These are phyloP conservation scores for Candida michaelii DNA, from an alignment of 805 yeast species.

Conservation along the genomic window DNA sequence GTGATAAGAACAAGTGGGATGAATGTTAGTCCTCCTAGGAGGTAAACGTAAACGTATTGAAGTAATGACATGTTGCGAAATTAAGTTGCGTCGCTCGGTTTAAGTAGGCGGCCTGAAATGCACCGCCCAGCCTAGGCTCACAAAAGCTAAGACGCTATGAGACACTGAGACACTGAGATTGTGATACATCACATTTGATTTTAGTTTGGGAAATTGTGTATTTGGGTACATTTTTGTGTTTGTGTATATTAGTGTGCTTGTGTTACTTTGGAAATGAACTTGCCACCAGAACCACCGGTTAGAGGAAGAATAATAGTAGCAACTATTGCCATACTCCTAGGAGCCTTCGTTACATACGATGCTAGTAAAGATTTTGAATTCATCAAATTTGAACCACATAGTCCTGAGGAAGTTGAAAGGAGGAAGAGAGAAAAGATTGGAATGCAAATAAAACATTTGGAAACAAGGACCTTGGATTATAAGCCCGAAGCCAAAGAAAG, in stretches of 20 bases:
- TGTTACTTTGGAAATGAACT: slow-evolving; percentile 1
- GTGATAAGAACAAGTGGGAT: slow-evolving; percentile 54
- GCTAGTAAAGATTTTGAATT: slow-evolving; percentile 41
- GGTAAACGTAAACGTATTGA: slow-evolving; percentile 48
- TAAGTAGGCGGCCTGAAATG: too few species aligned
- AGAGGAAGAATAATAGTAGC: slow-evolving; percentile 35
- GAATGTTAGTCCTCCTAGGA: slow-evolving; percentile 81
- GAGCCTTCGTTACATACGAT: slow-evolving; percentile 31
- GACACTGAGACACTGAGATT: too few species aligned
- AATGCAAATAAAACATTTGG: slow-evolving; percentile 28
- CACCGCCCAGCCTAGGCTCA: too few species aligned
- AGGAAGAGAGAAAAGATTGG: slow-evolving; percentile 34
- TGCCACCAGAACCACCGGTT: slow-evolving; percentile 31
- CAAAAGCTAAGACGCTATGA: too few species aligned
- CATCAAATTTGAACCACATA: slow-evolving; percentile 38
- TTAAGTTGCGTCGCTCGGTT: too few species aligned
- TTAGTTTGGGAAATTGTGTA: too few species aligned
- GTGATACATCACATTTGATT: too few species aligned
- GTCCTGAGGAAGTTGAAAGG: slow-evolving; percentile 38
- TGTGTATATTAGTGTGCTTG: too few species aligned
- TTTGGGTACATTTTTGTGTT: too few species aligned
- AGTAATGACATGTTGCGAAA: slow-evolving; percentile 12
- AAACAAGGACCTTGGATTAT: slow-evolving; percentile 39
- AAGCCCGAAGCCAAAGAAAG: slow-evolving; percentile 44
- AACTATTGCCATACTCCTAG: slow-evolving; percentile 34